Conservation (phyloP, 2,329 filamentous ascomycete genomes). For the Dothistroma septosporum region DNA sequence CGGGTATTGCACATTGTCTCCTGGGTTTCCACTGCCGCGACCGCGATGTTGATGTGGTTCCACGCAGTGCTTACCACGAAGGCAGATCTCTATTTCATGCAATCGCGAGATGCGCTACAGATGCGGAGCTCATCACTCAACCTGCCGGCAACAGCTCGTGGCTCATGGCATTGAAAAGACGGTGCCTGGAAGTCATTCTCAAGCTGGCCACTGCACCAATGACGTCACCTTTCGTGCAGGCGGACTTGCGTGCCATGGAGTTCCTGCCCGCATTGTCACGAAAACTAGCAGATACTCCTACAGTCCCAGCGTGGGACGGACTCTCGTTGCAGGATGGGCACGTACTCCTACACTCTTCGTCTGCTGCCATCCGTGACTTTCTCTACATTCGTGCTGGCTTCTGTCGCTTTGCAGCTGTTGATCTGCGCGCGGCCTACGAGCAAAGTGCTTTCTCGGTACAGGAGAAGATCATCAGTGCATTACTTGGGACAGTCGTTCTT, state of each 20-base stretch:
- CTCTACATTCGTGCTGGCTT: constrained; percentile 71
- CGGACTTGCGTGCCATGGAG: constrained; percentile 74
- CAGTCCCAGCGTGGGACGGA: constrained; percentile 70
- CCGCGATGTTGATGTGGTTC: constrained; percentile 63
- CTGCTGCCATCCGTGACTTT: constrained; percentile 70
- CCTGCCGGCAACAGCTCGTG: constrained; percentile 35
- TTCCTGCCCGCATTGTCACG: constrained; percentile 75
- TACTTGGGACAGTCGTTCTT: constrained; percentile 71
- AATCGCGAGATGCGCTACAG: constrained; percentile 54
- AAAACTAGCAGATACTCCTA: constrained; percentile 65
- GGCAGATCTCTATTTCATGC: constrained; percentile 78
- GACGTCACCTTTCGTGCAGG: constrained; percentile 68
- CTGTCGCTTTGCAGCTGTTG: constrained; percentile 79
- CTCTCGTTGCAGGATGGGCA: constrained; percentile 55
- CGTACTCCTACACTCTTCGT: constrained; percentile 66
- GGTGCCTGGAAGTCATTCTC: constrained; percentile 60
- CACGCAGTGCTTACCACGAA: constrained; percentile 65
- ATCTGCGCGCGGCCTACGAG: constrained; percentile 65
- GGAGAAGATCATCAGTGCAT: constrained; percentile 52
- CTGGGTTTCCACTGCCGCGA: constrained; percentile 79
- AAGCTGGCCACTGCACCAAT: constrained; percentile 80
- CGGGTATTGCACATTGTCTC: constrained; percentile 84
- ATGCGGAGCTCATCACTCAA: constrained; percentile 53
- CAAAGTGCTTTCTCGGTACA: constrained; percentile 48
- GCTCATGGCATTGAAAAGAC: constrained; percentile 42